A percentile compares a stretch with the other conserved stretches of the same genome.
phyloP scores from a whole-genome alignment of 1,139 yeast genomes.

The Eremothecium cymbalariae region DNA sequence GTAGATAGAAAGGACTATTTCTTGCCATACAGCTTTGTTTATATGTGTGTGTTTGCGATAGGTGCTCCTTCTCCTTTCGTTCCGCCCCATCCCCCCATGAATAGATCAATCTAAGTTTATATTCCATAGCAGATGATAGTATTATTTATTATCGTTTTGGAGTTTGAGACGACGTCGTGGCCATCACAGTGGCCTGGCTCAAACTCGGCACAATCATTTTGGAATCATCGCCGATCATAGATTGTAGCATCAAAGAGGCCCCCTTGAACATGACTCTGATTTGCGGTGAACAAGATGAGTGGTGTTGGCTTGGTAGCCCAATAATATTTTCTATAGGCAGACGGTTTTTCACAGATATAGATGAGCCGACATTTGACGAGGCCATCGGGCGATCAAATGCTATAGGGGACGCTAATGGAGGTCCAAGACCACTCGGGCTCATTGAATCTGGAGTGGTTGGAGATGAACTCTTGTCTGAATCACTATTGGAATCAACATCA shows the following conservation, averaged over 20 bases:
- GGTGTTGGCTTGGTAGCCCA: constrained; percentile 1
- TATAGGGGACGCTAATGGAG: not conserved
- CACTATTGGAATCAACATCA: constrained; percentile 5
- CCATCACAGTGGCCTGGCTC: constrained; percentile 11
- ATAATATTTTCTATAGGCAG: not conserved
- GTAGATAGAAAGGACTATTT: constrained; percentile 2
- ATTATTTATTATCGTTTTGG: constrained; percentile 1
- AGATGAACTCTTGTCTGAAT: not conserved
- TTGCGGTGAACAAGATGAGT: not conserved
- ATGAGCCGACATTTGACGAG: not conserved
- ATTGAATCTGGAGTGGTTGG: not conserved
- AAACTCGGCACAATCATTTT: constrained; percentile 7
- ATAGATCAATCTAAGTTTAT: no score
- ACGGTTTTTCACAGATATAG: not conserved
- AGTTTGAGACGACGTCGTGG: constrained; percentile 5
- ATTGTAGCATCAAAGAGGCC: constrained; percentile 8
- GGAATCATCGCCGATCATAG: constrained; percentile 4
- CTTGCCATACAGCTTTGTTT: constrained; percentile 5
- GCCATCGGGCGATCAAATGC: constrained; percentile 1
- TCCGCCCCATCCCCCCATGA: no score
- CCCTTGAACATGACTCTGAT: constrained; percentile 9
- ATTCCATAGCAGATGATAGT: no score
- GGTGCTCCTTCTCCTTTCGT: no score
- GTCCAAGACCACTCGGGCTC: not conserved
- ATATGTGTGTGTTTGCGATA: no score